phyloP scores from a whole-genome alignment of 2,329 filamentous ascomycete species.

The Rhytidhysteron rufulum region DNA sequence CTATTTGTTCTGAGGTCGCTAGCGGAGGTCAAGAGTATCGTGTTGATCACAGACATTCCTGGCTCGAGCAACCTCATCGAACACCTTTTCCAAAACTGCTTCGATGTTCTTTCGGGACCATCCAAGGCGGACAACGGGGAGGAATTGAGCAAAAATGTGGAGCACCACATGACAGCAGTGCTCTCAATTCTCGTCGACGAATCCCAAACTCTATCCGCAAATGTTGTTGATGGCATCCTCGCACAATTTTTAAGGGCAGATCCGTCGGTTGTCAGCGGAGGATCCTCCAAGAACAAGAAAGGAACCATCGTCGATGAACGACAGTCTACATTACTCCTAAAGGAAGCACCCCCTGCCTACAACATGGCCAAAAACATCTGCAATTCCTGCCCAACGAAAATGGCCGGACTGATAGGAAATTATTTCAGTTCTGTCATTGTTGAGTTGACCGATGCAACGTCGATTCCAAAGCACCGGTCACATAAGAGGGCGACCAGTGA shows the following conservation, averaged over 20 bases:
- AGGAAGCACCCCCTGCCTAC: slow-evolving; percentile 88
- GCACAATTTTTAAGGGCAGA: slow-evolving; percentile 92
- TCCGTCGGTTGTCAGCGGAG: slow-evolving; percentile 51
- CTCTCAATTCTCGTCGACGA: slow-evolving; percentile 86
- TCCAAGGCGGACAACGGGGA: slow-evolving; percentile 73
- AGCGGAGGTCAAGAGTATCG: slow-evolving; percentile 88
- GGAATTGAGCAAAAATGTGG: slow-evolving; percentile 85
- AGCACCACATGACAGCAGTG: slow-evolving; percentile 85
- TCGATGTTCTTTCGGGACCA: slow-evolving; percentile 82
- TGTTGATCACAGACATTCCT: slow-evolving; percentile 84
- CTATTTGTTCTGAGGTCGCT: slow-evolving; percentile 86
- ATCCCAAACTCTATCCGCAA: slow-evolving; percentile 68
- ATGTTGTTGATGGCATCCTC: slow-evolving; percentile 88
- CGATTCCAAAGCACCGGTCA: slow-evolving; percentile 37
- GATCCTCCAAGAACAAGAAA: slow-evolving; percentile 48
- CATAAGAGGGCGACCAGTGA: slow-evolving; percentile 24
- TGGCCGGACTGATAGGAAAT: slow-evolving; percentile 89
- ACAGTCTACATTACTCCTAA: slow-evolving; percentile 78
- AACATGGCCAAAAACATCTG: slow-evolving; percentile 95
- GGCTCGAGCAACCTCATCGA: slow-evolving; percentile 71
- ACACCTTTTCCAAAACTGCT: slow-evolving; percentile 79
- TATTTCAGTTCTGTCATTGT: slow-evolving; percentile 98
- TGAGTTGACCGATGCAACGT: slow-evolving; percentile 60
- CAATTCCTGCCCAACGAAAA: slow-evolving; percentile 83
- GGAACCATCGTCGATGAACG: slow-evolving; percentile 60